Base-by-base conservation (phyloP, 2,329 filamentous ascomycete genomes). In the Alternaria sp. region DNA sequence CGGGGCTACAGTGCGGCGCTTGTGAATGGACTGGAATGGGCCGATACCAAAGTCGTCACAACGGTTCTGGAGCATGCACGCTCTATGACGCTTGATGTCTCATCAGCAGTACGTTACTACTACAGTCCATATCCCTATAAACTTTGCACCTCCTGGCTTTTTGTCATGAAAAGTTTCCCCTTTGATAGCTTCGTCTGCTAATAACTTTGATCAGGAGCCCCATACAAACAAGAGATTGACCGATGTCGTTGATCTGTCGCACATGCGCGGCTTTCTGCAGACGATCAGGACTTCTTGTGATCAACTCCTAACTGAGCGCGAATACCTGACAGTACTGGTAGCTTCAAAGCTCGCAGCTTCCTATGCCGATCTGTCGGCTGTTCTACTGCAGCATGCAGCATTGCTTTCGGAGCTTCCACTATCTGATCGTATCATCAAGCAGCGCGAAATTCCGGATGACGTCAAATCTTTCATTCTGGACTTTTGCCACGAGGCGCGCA, bases 1-100 rank as follows among this genome's bases (percentile, higher is more conserved):
- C 78, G 81, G n/a, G 86, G 87, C 0, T 88, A 86, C 73, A 90
- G 88, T 70, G 82, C 90, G 6, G 88, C 87, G 1, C 79, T 92
- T 23, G 82, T 92, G 46, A 89, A 92, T 62, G 86, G 84, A 32
- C 74, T 91, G 11, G 85, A 89, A 55, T 90, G 87, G 69, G 80
- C 82, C 52, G 90, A 91, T 71, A 90, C 88, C 1, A 91, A 91
- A 77, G 87, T 87, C 46, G 65, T 74, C 47, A 72, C 66, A 25
- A 69, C 69, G 17, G 69, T 69, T n/a, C 62, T 70, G 19, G 65
- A 70, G 59, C 64, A 70, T 43, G 63, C 69, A 9, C 69, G 69
- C 36, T 62, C 59, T 15, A 64, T 73, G 69, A 65, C 61, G 11
- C 54, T 72, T 26, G 61, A 65, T 4, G 54, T 74, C 19, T 51